A percentile compares a stretch with the other conserved stretches of the same genome.
Conservation (phyloP, 768 basidiomycete genomes). For the Sistotremastrum suecicum region DNA sequence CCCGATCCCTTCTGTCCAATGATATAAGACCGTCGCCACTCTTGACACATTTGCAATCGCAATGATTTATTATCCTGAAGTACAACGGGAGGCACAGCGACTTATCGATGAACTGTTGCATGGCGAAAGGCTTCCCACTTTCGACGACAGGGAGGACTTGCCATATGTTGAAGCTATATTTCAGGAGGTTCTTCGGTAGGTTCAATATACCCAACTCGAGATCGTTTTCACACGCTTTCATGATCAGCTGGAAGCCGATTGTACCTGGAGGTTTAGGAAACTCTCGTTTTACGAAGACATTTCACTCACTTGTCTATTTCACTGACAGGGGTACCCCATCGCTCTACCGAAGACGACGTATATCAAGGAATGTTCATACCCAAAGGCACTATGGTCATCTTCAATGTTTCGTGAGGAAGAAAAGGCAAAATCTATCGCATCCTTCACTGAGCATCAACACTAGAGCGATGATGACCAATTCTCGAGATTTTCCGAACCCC, state of each 20-base stretch:
- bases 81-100: conserved; percentile 15
- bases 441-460: too few relatives aligned
- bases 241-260: too few relatives aligned
- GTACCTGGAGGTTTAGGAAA: too few relatives aligned
- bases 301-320: too few relatives aligned
- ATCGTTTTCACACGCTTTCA: not conserved
- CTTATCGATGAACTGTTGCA: conserved; percentile 17
- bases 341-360: conserved; percentile 5
- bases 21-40: conserved; percentile 12
- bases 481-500: too few relatives aligned
- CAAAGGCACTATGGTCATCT: conserved; percentile 1
- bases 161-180: conserved; percentile 17
- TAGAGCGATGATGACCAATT: too few relatives aligned
- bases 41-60: conserved; percentile 20
- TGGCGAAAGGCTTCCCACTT: conserved; percentile 13
- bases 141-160: conserved; percentile 13
- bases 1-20: not conserved
- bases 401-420: not conserved
- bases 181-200: conserved; percentile 17
- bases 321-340: conserved; percentile 6
- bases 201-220: conserved; percentile 11
- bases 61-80: conserved; percentile 19
- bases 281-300: too few relatives aligned
- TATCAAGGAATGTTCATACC: conserved; percentile 7
- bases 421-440: too few relatives aligned